Conservation (phyloP, 768 basidiomycete genomes). For the Podaxis sp. region DNA sequence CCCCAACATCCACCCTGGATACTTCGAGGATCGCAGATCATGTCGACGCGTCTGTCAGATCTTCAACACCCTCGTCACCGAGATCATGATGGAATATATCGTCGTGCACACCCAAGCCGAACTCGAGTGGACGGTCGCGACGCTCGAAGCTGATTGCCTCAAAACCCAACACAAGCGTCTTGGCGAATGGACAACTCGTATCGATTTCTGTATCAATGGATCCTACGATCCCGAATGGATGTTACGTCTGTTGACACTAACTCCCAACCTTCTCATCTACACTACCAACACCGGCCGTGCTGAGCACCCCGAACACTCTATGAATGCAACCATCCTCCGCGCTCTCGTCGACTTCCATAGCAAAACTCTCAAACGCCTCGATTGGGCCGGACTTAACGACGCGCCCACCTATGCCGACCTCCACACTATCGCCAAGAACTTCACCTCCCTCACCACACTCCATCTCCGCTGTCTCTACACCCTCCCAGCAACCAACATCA, state of each 20-base stretch:
- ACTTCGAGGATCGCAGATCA: conserved; percentile 29
- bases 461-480: conserved; percentile 41
- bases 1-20: conserved; percentile 29
- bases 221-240: conserved; percentile 27
- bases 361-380: conserved; percentile 38
- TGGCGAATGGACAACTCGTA: conserved; percentile 39
- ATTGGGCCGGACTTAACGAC: conserved; percentile 45
- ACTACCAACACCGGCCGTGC: conserved; percentile 35
- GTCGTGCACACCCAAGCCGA: conserved; percentile 36
- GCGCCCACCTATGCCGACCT: conserved; percentile 41
- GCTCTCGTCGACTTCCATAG: conserved; percentile 32
- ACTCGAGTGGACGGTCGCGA: conserved; percentile 31
- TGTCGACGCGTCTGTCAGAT: conserved; percentile 36
- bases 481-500: conserved; percentile 21
- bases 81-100: conserved; percentile 42
- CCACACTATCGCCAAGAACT: conserved; percentile 31
- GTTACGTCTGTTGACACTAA: conserved; percentile 37
- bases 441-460: conserved; percentile 38
- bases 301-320: conserved; percentile 17
- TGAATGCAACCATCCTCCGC: conserved; percentile 33
- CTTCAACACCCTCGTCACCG: conserved; percentile 36
- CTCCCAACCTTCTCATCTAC: conserved; percentile 45
- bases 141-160: conserved; percentile 31
- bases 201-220: conserved; percentile 41
- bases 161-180: conserved; percentile 25